Base-by-base conservation (phyloP, 257 asterid species). In the Solanum clarkiae region DNA sequence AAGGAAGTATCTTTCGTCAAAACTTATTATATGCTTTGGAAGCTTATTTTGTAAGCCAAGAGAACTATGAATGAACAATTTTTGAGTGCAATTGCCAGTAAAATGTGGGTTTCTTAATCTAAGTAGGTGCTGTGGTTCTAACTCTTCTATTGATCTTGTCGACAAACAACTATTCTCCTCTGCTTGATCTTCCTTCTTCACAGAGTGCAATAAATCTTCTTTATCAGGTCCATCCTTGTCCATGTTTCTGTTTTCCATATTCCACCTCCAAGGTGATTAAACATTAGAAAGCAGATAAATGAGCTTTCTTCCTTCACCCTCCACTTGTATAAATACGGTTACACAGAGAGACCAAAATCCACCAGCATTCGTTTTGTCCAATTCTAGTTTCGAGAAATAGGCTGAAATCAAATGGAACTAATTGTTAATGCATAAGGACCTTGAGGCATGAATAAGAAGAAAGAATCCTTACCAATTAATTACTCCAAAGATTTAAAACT, bases 1-100 rank as follows among this genome's bases (percentile, higher is more conserved):
- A 47, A 89, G 92, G 24, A 90, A 89, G 42, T 91, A 96, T 84
- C 89, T 92, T 82, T 96, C 97, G 83, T 96, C 98, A 40, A 92
- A 85, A 74, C 93, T 90, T n/a, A 92, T 86, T 69, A 96, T 86
- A 47, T 89, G 94, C 89, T 91, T 92, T 7, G 95, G 97, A 56
- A 94, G 90, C 75, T 84, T 88, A 80, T 75, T 87, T 20, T 86
- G 90, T 44, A 92, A 60, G 59, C 89, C 86, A 49, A 84, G 87
- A 56, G 86, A 24, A 12, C 86, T 85, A 22, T 88, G 92, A 84
- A 88, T 47, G 89, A 89, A 88, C 82, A 89, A 66, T 85, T 90
- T 86, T 87, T 83, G 89, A 82, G 77, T 86, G 92, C 90, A 85
- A 85, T 74, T 86, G 68, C 87, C 88, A 83, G 84, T 63, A 24